Conservation (phyloP, 1,284 basidiomycete species). For the Rhodotorula sp. region DNA sequence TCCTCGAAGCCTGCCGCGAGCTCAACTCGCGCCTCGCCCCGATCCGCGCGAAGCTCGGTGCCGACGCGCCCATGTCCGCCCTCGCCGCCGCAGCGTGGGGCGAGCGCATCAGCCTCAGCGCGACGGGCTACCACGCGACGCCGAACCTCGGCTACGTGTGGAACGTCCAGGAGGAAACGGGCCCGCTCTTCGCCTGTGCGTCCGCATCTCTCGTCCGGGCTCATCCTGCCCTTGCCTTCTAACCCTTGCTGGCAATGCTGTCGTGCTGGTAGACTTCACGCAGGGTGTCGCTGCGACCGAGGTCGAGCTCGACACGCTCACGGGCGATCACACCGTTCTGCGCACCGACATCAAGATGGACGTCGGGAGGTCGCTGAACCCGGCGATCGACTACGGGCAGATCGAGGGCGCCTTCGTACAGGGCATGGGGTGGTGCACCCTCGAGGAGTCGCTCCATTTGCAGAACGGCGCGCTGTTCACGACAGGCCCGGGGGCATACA, state of each 20-base stretch:
- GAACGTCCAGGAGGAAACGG: slow-evolving; percentile 39
- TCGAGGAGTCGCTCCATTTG: slow-evolving; percentile 51
- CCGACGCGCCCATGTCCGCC: slow-evolving; percentile 45
- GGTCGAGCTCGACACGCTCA: slow-evolving; percentile 51
- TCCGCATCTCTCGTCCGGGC: not conserved
- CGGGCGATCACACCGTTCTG: slow-evolving; percentile 49
- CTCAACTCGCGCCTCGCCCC: slow-evolving; percentile 48
- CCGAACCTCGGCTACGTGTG: slow-evolving; percentile 51
- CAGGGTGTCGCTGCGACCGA: slow-evolving; percentile 48
- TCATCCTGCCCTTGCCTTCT: not conserved
- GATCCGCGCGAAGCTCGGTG: slow-evolving; percentile 40
- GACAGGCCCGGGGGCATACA: slow-evolving; percentile 47
- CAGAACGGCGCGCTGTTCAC: slow-evolving; percentile 50
- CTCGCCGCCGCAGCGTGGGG: slow-evolving; percentile 50
- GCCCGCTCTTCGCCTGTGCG: slow-evolving; percentile 48
- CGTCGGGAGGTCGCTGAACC: slow-evolving; percentile 51
- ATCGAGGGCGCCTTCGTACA: slow-evolving; percentile 41
- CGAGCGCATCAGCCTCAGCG: slow-evolving; percentile 49
- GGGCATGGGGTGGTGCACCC: slow-evolving; percentile 49
- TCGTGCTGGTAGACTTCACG: slow-evolving; percentile 29
- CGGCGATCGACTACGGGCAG: slow-evolving; percentile 52
- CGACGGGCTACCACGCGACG: slow-evolving; percentile 51
- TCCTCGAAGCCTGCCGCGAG: slow-evolving; percentile 52
- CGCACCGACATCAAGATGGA: slow-evolving; percentile 49
- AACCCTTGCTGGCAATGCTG: not conserved